Evolutionary conservation across 345 rosid species (phyloP), one percentile per base, ranked within the genome.

Genomic region (Aquilaria yunnanensis): DNA sequence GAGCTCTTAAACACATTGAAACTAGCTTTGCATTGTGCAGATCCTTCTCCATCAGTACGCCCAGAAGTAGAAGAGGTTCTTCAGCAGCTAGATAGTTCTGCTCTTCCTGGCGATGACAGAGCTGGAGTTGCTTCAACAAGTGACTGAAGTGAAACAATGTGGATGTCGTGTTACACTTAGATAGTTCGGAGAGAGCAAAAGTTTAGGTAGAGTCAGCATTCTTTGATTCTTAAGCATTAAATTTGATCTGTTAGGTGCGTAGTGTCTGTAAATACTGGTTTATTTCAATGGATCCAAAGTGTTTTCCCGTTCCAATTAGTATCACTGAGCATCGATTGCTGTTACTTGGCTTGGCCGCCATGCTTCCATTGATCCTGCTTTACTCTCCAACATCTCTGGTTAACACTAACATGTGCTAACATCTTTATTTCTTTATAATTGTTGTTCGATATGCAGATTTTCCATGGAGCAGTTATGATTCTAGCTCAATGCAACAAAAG

Each of bases 21-120:
- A 74, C 61, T 87, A 51, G 96, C 95, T 14, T 66, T 90, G 76
- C 90, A 90, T 70, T 90, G 97, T 66, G 92, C 85, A 29, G 95
- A 90, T 60, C 88, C 92, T 30, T 70, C 92, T 6, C 88, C 97
- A 1, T 71, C 85, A 2, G 75, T 85, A 0, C 70, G 97, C 16
- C 97, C 95, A 4, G 97, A 87, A 63, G 90, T 78, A 65, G 82
- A 75, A 29, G 84, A 85, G 51, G 82, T 87, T 29, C 63, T 90
- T 59, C 77, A 80, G 68, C 88, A 87, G 53, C 60, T 87, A 2
- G 87, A 84, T 11, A 32, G 67, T 61, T 54, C 69, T 59, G 51
- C 13, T 32, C 63, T 74, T 14, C 72, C 72, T 31, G 81, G 70
- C 49, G 72, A 72, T 63, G 84, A 78, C 23, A 81, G 75, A 77